phyloP scores from a whole-genome alignment of 441 rosid species.

The Eruca vesicaria region DNA sequence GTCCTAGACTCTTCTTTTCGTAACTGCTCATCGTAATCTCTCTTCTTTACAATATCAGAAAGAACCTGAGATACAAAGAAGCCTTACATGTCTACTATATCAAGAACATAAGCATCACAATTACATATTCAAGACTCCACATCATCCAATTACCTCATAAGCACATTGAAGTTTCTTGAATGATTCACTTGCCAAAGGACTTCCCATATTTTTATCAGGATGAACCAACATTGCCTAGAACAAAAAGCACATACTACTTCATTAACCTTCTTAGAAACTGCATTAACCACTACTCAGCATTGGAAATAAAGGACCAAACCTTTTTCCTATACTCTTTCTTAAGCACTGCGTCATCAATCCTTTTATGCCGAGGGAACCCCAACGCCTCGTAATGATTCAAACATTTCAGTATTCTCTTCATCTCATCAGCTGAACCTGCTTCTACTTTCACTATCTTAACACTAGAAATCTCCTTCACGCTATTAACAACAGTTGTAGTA shows the following conservation, averaged over 20 bases:
- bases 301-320: constrained; percentile 41
- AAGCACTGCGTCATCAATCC: constrained; percentile 58
- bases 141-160: constrained; percentile 54
- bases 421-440: constrained; percentile 66
- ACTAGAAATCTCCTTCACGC: constrained; percentile 45
- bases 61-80: constrained; percentile 57
- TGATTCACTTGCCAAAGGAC: constrained; percentile 91
- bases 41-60: constrained; percentile 81
- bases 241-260: not conserved
- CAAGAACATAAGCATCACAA: constrained; percentile 12
- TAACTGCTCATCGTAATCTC: constrained; percentile 93
- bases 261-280: not conserved
- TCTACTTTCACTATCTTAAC: constrained; percentile 60
- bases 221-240: constrained; percentile 98
- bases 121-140: no score
- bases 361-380: constrained; percentile 47
- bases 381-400: constrained; percentile 59
- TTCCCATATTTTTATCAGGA: constrained; percentile 99
- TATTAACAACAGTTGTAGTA: constrained; percentile 46
- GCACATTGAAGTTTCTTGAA: constrained; percentile 59
- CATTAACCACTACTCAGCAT: constrained; percentile 3
- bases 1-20: constrained; percentile 79
- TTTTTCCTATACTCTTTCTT: constrained; percentile 90
- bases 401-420: constrained; percentile 83
- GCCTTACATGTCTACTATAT: not conserved